These are phyloP conservation scores for Auxenochlorella protothecoides DNA, from an alignment of 139 green algal species.

Conservation along the genomic window DNA sequence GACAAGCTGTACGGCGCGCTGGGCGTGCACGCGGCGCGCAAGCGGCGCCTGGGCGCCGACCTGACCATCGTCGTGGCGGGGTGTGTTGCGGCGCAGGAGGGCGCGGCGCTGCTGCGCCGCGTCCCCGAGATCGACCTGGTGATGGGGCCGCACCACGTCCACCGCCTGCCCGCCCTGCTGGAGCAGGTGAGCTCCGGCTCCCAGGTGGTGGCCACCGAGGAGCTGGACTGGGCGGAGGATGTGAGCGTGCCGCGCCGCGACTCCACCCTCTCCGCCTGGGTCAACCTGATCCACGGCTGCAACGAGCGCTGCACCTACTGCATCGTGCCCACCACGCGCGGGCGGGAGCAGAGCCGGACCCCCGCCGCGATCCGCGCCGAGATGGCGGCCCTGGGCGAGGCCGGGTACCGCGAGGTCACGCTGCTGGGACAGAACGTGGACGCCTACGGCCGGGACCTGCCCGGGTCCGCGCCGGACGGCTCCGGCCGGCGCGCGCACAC, in stretches of 20 bases:
- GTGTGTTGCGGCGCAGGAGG: slow-evolving; percentile 84
- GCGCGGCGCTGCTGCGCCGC: slow-evolving; percentile 70
- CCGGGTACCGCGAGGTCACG: slow-evolving; percentile 93
- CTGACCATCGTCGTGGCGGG: slow-evolving; percentile 84
- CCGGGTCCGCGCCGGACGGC: slow-evolving; percentile 65
- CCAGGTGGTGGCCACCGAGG: slow-evolving; percentile 68
- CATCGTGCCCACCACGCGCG: slow-evolving; percentile 88
- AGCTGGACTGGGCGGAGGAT: slow-evolving; percentile 80
- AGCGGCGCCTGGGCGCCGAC: slow-evolving; percentile 51
- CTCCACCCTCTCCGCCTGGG: slow-evolving; percentile 85
- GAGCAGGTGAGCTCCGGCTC: slow-evolving; percentile 58
- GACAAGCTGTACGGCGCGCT: slow-evolving; percentile 90
- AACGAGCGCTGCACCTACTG: slow-evolving; percentile 98
- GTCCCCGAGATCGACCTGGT: slow-evolving; percentile 96
- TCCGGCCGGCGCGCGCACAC: slow-evolving; percentile 74
- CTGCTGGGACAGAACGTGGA: slow-evolving; percentile 96
- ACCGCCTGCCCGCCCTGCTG: slow-evolving; percentile 74
- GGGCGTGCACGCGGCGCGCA: slow-evolving; percentile 76
- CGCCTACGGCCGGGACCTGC: slow-evolving; percentile 87
- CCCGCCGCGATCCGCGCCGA: slow-evolving; percentile 51
- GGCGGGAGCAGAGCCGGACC: slow-evolving; percentile 82
- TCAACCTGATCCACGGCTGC: slow-evolving; percentile 99
- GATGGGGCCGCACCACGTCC: slow-evolving; percentile 95
- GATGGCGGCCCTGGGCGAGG: slow-evolving; percentile 76
- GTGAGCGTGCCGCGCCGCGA: slow-evolving; percentile 73